A percentile compares a stretch with the other conserved stretches of the same genome.
These are phyloP conservation scores for Goffeauzyma gilvescens DNA, from an alignment of 768 basidiomycete genomes.

Conservation along the genomic window DNA sequence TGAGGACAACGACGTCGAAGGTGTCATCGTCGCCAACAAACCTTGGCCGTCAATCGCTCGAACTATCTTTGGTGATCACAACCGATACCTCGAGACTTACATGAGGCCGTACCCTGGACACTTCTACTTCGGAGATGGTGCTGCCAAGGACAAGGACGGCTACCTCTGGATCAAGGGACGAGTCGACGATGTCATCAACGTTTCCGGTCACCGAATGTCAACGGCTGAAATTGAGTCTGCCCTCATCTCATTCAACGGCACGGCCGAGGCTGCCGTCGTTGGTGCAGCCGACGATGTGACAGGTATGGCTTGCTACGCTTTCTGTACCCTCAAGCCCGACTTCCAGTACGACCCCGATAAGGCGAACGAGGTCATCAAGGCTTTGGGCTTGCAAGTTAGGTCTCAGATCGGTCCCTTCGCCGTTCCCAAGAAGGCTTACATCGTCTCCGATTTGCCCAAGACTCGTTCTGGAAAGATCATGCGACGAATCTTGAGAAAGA, in stretches of 20 bases:
- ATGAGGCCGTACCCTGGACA: constrained; percentile 38
- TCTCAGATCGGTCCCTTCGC: constrained; percentile 98
- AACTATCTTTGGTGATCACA: constrained; percentile 79
- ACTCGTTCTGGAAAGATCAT: constrained; percentile 91
- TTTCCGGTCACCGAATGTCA: constrained; percentile 86
- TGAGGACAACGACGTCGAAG: constrained; percentile 66
- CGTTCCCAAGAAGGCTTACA: constrained; percentile 68
- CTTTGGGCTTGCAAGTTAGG: constrained; percentile 81
- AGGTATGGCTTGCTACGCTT: constrained; percentile 60
- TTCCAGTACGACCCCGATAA: constrained; percentile 58
- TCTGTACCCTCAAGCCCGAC: constrained; percentile 87
- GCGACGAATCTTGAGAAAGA: constrained; percentile 90
- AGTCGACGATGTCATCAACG: constrained; percentile 95
- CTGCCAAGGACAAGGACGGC: constrained; percentile 78
- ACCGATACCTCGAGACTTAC: constrained; percentile 60
- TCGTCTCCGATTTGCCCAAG: constrained; percentile 58
- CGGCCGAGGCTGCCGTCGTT: constrained; percentile 71
- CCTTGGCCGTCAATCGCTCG: constrained; percentile 95
- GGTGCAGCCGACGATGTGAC: constrained; percentile 32
- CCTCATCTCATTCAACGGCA: constrained; percentile 79
- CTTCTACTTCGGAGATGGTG: constrained; percentile 73
- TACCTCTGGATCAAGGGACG: constrained; percentile 99
- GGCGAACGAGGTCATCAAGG: constrained; percentile 47
- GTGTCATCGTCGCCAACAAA: constrained; percentile 62
- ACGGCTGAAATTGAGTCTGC: constrained; percentile 98